Evolutionary conservation across 2,329 filamentous ascomycete species (phyloP).

Genomic region (Thielaviopsis punctulata): DNA sequence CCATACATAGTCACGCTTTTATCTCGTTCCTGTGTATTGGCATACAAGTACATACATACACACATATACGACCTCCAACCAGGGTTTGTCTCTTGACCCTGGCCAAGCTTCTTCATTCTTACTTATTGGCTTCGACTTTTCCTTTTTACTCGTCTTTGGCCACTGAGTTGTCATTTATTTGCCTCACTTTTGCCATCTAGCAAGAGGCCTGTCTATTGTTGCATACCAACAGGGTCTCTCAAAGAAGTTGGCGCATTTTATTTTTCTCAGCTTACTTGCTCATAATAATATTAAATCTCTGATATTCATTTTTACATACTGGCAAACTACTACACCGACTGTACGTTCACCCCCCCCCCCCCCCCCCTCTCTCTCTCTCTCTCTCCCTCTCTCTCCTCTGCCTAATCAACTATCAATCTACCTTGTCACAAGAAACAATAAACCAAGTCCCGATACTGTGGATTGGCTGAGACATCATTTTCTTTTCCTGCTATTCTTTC

Average conservation of each 20-base stretch:
- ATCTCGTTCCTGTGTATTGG: neutral
- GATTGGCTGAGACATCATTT: neutral
- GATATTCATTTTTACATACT: neutral
- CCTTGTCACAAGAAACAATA: neutral
- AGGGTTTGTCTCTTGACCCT: neutral
- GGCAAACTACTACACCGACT: neutral
- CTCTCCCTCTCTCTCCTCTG: too few relatives aligned
- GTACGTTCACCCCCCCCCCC: neutral
- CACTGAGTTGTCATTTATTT: neutral
- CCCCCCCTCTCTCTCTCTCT: too few relatives aligned
- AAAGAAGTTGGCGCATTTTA: too few relatives aligned
- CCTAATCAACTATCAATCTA: neutral
- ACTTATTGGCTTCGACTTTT: neutral
- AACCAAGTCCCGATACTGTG: neutral
- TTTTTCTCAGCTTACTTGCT: neutral
- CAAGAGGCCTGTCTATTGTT: neutral
- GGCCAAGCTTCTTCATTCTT: neutral
- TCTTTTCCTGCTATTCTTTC: too few relatives aligned
- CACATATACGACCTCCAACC: neutral
- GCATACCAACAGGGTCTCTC: neutral
- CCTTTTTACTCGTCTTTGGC: neutral
- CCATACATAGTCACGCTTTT: too few relatives aligned
- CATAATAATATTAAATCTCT: neutral
- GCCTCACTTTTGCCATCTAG: neutral
- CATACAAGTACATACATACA: too few relatives aligned